These are phyloP conservation scores for Cystofilobasidium capitatum DNA, from an alignment of 768 basidiomycete genomes.

Conservation along the genomic window DNA sequence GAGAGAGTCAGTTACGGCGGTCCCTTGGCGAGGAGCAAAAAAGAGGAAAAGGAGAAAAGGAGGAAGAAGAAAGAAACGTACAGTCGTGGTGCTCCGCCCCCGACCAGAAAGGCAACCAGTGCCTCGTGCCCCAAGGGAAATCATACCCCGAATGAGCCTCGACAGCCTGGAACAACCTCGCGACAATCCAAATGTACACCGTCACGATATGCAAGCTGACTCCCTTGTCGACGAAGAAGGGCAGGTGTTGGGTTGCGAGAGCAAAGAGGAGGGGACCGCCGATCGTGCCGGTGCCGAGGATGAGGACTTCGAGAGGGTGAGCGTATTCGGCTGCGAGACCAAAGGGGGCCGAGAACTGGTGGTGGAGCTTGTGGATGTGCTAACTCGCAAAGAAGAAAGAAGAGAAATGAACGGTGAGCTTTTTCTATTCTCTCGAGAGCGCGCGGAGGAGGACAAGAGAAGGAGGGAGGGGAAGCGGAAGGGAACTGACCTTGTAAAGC, in stretches of 20 bases:
- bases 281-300: constrained; percentile 86
- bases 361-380: constrained; percentile 93
- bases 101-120: constrained; percentile 90
- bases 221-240: constrained; percentile 57
- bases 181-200: constrained; percentile 74
- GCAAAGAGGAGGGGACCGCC: constrained; percentile 66
- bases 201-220: constrained; percentile 78
- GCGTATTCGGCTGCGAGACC: constrained; percentile 95
- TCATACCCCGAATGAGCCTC: constrained; percentile 97
- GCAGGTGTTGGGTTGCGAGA: constrained; percentile 10
- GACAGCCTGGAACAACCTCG: constrained; percentile 91
- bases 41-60: background rate
- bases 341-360: constrained; percentile 93
- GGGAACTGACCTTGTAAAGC: constrained; percentile 31
- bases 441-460: too few species aligned
- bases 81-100: constrained; percentile 96
- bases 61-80: constrained; percentile 4
- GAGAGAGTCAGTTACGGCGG: background rate
- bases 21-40: background rate
- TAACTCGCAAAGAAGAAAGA: constrained; percentile 37
- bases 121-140: constrained; percentile 94
- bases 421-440: too few species aligned
- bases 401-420: background rate
- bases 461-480: constrained; percentile 47
- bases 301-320: constrained; percentile 90